Percentiles rank a stretch among this genome's conserved stretches.
phyloP scores from a whole-genome alignment of 208 protist species.

The Histomonas meleagridis region DNA sequence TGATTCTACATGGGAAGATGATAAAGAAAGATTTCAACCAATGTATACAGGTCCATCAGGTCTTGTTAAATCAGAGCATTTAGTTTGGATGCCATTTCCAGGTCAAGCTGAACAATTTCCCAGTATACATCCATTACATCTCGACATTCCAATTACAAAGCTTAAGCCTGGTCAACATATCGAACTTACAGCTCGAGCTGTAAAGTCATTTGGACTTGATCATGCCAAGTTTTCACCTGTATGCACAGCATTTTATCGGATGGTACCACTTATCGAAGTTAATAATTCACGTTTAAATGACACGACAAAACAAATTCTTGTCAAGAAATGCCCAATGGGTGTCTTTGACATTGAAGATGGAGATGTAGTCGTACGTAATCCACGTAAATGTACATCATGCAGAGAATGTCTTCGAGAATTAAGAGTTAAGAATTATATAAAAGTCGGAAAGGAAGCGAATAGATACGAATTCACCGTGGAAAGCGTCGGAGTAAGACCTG shows the following conservation, averaged over 20 bases:
- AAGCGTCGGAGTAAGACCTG: constrained; percentile 3
- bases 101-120: not conserved
- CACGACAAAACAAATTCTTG: not conserved
- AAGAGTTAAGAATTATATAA: not conserved
- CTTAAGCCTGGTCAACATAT: not conserved
- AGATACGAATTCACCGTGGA: constrained; percentile 16
- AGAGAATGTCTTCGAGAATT: constrained; percentile 80
- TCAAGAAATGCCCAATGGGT: not conserved
- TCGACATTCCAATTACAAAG: not conserved
- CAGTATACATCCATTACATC: not conserved
- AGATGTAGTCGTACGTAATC: constrained; percentile 60
- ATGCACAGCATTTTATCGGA: not conserved
- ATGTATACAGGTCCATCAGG: not conserved
- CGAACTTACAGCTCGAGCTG: not conserved
- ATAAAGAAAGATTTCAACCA: not conserved
- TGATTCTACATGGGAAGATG: not conserved
- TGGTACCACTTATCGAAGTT: not conserved
- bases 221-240: not conserved
- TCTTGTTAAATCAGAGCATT: not conserved
- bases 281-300: not conserved
- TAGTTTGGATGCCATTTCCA: not conserved
- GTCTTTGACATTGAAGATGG: not conserved
- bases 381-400: constrained; percentile 78
- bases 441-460: not conserved
- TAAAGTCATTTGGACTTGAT: not conserved